Evolutionary conservation across 1,284 basidiomycete genomes (phyloP), one percentile per base, ranked within the genome.

Genomic region (Malassezia sympodialis): DNA sequence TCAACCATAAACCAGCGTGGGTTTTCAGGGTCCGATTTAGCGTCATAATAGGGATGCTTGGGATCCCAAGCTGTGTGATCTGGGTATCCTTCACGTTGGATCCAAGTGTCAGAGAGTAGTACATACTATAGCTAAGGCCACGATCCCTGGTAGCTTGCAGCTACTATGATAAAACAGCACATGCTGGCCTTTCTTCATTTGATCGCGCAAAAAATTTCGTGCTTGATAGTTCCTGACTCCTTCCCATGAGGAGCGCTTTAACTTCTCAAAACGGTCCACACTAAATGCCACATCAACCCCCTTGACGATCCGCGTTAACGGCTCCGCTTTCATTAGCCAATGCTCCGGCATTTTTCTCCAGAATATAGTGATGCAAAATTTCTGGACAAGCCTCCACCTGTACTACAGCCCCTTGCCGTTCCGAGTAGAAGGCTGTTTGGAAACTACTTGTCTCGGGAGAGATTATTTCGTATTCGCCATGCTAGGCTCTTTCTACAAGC

Each of bases 1-100:
- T 89, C 85, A 40, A 76, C 76, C 68, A 96, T 93, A 78, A 80
- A 93, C 93, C 93, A 96, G 65, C 82, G 88, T 1, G 91, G 91
- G 8, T 81, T 78, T 1, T 81, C 79, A 65, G 82, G 67, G 50
- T 86, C 79, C 0, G 88, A 83, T 82, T 91, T 93, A 80, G 82
- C 69, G 68, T 96, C 91, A 69, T 82, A 91, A 76, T 96, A 98
- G 0, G 90, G 90, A 74, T 94, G 89, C 2, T 51, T 34, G 11
- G 83, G 6, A 2, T 51, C 49, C 54, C 49, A 56, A 12, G 54
- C 54, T 8, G 49, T 47, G 7, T 26, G 8, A 26, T 56, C 49
- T 1, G 49, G 54, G 48, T 56, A 51, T 17, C 54, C 54, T 6
- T 50, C 42, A 24, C 46, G 30, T 65, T 78, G 49, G 59, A 86